Evolutionary conservation across 192 early-diverging fungal species (phyloP).

Genomic region (Coemansia sp.): DNA sequence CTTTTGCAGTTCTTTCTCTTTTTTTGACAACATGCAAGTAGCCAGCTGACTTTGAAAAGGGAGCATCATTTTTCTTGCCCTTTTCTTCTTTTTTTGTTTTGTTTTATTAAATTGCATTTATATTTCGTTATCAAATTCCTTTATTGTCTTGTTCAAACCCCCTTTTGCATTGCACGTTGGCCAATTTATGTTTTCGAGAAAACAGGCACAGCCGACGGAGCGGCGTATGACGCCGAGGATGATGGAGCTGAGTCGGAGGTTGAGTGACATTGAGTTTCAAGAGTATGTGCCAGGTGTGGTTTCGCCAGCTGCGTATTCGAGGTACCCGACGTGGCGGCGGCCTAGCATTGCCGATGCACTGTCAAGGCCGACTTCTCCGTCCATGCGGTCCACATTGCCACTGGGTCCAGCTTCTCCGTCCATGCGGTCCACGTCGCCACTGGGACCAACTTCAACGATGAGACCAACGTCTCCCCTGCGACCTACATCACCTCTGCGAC

Average conservation of each 20-base stretch:
- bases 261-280: conserved; percentile 38
- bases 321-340: conserved; percentile 1
- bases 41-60: too few species aligned
- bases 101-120: too few species aligned
- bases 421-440: not conserved
- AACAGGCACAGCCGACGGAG: not conserved
- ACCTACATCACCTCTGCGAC: not conserved
- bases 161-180: not conserved
- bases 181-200: not conserved
- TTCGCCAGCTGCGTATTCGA: conserved; percentile 8
- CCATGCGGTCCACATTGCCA: not conserved
- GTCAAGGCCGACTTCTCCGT: not conserved
- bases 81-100: not conserved
- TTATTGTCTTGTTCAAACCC: not conserved
- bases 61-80: not conserved
- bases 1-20: too few species aligned
- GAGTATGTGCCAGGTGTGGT: conserved; percentile 8
- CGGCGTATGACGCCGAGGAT: conserved; percentile 40
- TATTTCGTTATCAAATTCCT: too few species aligned
- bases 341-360: conserved; percentile 5
- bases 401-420: not conserved
- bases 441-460: not conserved
- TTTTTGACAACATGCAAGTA: too few species aligned
- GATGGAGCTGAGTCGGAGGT: conserved; percentile 41
- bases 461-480: not conserved